phyloP scores from a whole-genome alignment of 2,329 filamentous ascomycete species.

The Parascedosporium putredinis region DNA sequence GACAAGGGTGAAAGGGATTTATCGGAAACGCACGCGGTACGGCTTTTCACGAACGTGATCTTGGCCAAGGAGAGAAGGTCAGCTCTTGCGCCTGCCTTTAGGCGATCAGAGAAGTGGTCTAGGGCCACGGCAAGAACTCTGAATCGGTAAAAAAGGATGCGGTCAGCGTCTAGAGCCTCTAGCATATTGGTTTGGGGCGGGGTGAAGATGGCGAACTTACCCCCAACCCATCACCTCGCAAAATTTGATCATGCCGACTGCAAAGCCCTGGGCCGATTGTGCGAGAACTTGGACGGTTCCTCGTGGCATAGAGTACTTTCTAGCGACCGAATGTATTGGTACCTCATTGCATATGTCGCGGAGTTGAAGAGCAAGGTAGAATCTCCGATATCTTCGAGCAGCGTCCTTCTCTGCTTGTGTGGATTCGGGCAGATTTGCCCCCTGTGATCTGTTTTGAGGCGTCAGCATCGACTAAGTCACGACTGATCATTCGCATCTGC shows the following conservation, averaged over 20 bases:
- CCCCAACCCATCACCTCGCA: constrained; percentile 69
- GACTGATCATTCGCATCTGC: too few species aligned
- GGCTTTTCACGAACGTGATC: constrained; percentile 66
- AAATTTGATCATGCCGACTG: constrained; percentile 69
- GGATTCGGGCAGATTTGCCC: constrained; percentile 52
- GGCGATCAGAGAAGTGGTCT: constrained; percentile 64
- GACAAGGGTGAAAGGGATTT: background rate
- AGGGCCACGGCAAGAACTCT: constrained; percentile 60
- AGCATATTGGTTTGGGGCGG: too few species aligned
- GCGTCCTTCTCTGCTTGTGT: constrained; percentile 49
- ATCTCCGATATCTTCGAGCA: constrained; percentile 57
- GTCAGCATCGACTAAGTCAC: constrained; percentile 14
- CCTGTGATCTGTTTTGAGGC: constrained; percentile 46
- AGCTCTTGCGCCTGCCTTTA: constrained; percentile 60
- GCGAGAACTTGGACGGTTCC: constrained; percentile 62
- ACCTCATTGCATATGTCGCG: constrained; percentile 69
- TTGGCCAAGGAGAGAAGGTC: constrained; percentile 62
- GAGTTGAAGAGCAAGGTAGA: constrained; percentile 68
- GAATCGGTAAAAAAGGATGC: background rate
- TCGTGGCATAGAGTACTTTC: constrained; percentile 59
- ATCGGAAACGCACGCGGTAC: constrained; percentile 45
- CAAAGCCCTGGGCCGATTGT: constrained; percentile 68
- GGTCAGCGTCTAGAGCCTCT: background rate
- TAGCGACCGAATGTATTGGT: constrained; percentile 57
- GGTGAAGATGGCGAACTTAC: constrained; percentile 23